These are phyloP conservation scores for Nakaseomyces bracarensis DNA, from an alignment of 1,139 yeast genomes.

Conservation along the genomic window DNA sequence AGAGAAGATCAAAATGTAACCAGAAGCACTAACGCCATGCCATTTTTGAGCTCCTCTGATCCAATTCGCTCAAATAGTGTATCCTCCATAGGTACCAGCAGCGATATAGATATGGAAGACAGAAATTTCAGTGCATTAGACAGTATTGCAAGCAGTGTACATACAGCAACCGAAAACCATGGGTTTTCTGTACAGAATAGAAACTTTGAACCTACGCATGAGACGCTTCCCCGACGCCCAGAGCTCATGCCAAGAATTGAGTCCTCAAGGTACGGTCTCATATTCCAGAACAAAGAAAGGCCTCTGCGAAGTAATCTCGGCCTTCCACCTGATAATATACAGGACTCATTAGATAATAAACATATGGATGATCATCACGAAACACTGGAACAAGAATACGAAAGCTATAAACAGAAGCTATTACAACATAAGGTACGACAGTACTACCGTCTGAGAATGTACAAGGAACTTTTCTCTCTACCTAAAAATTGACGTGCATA, in stretches of 20 bases:
- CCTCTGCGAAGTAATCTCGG: not conserved
- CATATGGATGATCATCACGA: not conserved
- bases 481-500: not conserved
- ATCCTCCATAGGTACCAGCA: constrained; percentile 17
- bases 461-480: constrained; percentile 6
- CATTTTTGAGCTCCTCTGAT: not conserved
- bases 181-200: not conserved
- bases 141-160: constrained; percentile 22
- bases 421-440: constrained; percentile 8
- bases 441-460: constrained; percentile 7
- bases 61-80: constrained; percentile 10
- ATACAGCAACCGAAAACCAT: constrained; percentile 8
- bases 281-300: constrained; percentile 1
- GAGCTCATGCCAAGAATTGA: not conserved
- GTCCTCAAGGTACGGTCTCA: not conserved
- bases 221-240: not conserved
- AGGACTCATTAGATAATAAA: not conserved
- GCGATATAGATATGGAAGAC: constrained; percentile 28
- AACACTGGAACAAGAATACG: not conserved
- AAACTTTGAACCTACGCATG: not conserved
- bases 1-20: not conserved
- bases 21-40: not conserved
- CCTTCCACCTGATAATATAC: not conserved
- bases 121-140: constrained; percentile 15
- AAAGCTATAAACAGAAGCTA: constrained; percentile 6